Evolutionary conservation across 2,329 filamentous ascomycete genomes (phyloP).

Genomic region (Sclerotinia trifoliorum): DNA sequence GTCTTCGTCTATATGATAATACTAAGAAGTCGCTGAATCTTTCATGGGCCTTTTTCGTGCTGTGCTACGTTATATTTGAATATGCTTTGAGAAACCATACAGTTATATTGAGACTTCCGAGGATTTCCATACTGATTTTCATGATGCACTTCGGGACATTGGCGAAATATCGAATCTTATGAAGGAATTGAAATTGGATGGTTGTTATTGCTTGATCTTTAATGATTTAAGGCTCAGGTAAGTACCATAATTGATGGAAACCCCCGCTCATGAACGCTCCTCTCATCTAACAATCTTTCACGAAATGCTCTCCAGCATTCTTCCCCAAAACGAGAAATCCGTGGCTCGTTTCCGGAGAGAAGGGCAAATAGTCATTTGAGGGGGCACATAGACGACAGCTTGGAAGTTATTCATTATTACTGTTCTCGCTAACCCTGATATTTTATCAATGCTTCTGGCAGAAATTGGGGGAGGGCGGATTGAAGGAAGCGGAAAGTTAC

Average conservation of each 20-base stretch:
- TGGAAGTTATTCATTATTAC: slow-evolving; percentile 40
- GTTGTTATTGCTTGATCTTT: background rate
- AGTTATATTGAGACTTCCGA: slow-evolving; percentile 22
- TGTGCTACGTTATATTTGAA: slow-evolving; percentile 31
- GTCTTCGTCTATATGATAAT: slow-evolving; percentile 22
- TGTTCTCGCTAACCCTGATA: slow-evolving; percentile 40
- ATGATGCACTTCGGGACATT: background rate
- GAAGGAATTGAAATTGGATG: slow-evolving; percentile 20
- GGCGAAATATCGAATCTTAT: slow-evolving; percentile 19
- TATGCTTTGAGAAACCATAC: slow-evolving; percentile 34
- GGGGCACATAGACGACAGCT: slow-evolving; percentile 43
- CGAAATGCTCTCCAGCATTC: slow-evolving; percentile 33
- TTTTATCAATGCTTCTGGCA: slow-evolving; percentile 37
- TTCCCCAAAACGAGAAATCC: slow-evolving; percentile 42
- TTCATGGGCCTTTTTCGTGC: slow-evolving; percentile 18
- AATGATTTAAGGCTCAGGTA: slow-evolving; percentile 35
- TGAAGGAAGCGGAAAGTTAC: slow-evolving; percentile 35
- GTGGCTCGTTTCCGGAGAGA: slow-evolving; percentile 40
- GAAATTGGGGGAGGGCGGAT: slow-evolving; percentile 21
- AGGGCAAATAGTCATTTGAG: slow-evolving; percentile 37
- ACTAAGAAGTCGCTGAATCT: slow-evolving; percentile 16
- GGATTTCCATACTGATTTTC: slow-evolving; percentile 19
- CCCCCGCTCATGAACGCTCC: slow-evolving; percentile 21
- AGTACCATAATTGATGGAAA: slow-evolving; percentile 14
- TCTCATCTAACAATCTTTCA: slow-evolving; percentile 35